A percentile compares a stretch with the other conserved stretches of the same genome.
Conservation (phyloP, 768 basidiomycete genomes). For the Hydnum rufescens region DNA sequence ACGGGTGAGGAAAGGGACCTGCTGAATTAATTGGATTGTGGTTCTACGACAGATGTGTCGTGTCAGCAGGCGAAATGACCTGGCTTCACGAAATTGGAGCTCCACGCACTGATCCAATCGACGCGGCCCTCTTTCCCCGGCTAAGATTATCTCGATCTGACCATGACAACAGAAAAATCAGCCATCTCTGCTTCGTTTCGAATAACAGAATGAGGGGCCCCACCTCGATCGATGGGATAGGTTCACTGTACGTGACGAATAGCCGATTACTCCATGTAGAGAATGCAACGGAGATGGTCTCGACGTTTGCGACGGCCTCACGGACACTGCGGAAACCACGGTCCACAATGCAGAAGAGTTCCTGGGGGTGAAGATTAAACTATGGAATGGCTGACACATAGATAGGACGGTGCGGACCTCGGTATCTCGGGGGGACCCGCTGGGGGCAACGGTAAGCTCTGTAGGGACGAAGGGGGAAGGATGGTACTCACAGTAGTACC, state of each 20-base stretch:
- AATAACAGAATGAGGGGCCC: constrained; percentile 14
- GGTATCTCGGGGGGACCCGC: constrained; percentile 37
- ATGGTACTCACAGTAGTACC: constrained; percentile 28
- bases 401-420: constrained; percentile 28
- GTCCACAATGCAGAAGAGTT: constrained; percentile 72
- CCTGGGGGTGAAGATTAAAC: constrained; percentile 24
- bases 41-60: not conserved
- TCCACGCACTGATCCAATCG: constrained; percentile 53
- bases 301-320: constrained; percentile 45
- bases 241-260: constrained; percentile 52
- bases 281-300: constrained; percentile 43
- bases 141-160: constrained; percentile 9
- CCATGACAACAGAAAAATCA: not conserved
- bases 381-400: not conserved
- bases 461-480: not conserved
- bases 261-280: constrained; percentile 79
- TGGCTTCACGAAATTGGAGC: constrained; percentile 33
- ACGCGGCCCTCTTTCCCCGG: constrained; percentile 20
- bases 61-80: not conserved
- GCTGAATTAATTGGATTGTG: constrained; percentile 29
- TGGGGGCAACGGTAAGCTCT: not conserved
- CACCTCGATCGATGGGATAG: constrained; percentile 63
- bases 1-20: constrained; percentile 56
- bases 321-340: constrained; percentile 66
- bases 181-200: not conserved